phyloP scores from a whole-genome alignment of 352 stramenopile genomes.

The Pythium pyrilobum region DNA sequence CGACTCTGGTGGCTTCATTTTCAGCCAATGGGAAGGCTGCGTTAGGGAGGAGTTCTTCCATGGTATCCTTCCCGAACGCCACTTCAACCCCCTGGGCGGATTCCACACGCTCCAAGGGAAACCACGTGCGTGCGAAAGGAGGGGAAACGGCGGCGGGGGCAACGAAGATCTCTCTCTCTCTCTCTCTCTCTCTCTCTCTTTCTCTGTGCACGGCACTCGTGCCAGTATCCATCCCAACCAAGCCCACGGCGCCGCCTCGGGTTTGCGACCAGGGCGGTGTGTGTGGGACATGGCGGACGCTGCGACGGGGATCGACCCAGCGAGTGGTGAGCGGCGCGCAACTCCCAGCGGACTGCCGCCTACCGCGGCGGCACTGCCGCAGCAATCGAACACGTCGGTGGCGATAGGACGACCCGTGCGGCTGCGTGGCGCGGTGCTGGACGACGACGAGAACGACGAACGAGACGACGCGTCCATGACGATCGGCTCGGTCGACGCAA shows the following conservation, averaged over 20 bases:
- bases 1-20: not conserved
- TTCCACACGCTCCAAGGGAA: not conserved
- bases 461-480: slow-evolving; percentile 9
- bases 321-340: slow-evolving; percentile 20
- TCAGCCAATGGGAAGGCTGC: slow-evolving; percentile 8
- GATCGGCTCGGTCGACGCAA: not conserved
- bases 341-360: not conserved
- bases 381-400: too few species aligned
- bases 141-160: too few species aligned
- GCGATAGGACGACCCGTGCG: too few species aligned
- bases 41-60: slow-evolving; percentile 9
- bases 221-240: too few species aligned
- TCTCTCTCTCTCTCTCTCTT: not conserved
- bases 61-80: slow-evolving; percentile 4
- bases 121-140: too few species aligned
- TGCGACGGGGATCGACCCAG: slow-evolving; percentile 4
- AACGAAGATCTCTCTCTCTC: too few species aligned
- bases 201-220: too few species aligned
- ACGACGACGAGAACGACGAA: slow-evolving; percentile 17
- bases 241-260: too few species aligned
- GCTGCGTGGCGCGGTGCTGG: slow-evolving; percentile 5
- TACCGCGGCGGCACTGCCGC: too few species aligned
- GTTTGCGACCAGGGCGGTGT: too few species aligned
- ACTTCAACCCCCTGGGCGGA: slow-evolving; percentile 19
- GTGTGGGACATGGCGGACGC: slow-evolving; percentile 10